These are phyloP conservation scores for Coemansia sp. DNA, from an alignment of 192 early-diverging fungal genomes.

Conservation along the genomic window DNA sequence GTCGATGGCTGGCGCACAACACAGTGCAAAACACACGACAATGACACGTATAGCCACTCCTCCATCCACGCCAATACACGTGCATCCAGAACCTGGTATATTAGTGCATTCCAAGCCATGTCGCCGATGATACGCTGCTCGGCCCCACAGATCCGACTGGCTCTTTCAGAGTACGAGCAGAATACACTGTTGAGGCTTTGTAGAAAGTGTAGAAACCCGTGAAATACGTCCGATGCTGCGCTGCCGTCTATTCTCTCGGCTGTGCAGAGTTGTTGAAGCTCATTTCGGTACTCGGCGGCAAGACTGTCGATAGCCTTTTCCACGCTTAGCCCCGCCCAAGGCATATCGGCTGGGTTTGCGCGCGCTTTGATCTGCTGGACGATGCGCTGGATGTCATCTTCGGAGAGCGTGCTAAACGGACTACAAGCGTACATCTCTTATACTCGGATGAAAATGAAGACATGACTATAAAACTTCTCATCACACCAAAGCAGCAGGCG, in stretches of 20 bases:
- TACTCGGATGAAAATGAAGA: background rate
- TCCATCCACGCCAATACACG: conserved; percentile 11
- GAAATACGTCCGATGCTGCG: background rate
- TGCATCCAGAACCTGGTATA: conserved; percentile 12
- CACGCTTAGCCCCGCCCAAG: background rate
- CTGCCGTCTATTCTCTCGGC: background rate
- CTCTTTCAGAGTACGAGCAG: background rate
- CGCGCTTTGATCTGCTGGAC: conserved; percentile 26
- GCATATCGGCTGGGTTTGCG: background rate
- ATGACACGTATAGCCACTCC: conserved; percentile 25
- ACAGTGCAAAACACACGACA: conserved; percentile 19
- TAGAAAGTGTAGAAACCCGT: conserved; percentile 6
- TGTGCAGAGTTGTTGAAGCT: background rate
- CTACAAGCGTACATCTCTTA: background rate
- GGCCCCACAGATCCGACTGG: background rate
- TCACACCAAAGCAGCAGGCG: background rate
- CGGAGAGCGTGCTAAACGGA: background rate
- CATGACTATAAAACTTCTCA: background rate
- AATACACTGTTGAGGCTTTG: background rate
- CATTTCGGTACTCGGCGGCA: conserved; percentile 11
- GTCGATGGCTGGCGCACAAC: background rate
- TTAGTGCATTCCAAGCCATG: conserved; percentile 32
- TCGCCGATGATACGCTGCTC: background rate
- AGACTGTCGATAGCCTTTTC: conserved; percentile 11
- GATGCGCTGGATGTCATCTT: conserved; percentile 9